These are phyloP conservation scores for Musa itinerans DNA, from an alignment of 176 grass and related monocot genomes.

Conservation along the genomic window DNA sequence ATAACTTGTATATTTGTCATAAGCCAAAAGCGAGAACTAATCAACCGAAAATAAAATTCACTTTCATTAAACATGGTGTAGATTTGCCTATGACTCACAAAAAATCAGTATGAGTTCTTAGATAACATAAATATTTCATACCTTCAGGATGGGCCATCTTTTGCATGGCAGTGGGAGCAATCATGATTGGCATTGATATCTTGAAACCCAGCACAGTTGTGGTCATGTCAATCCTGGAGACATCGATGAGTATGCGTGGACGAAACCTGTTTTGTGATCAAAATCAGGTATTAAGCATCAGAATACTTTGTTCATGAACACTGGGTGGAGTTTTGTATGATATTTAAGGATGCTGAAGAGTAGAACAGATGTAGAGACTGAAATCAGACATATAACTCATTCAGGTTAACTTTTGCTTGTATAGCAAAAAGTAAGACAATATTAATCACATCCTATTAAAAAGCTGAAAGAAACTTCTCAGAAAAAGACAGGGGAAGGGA, in stretches of 20 bases:
- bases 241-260: slow-evolving; percentile 90
- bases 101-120: too few relatives aligned
- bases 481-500: neutral
- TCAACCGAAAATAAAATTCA: neutral
- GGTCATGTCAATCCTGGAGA: slow-evolving; percentile 76
- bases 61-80: neutral
- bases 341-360: neutral
- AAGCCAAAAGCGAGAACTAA: neutral
- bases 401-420: neutral
- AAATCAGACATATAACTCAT: neutral
- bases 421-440: neutral
- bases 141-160: slow-evolving; percentile 99
- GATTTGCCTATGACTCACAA: neutral
- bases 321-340: neutral
- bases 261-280: slow-evolving; percentile 50
- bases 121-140: slow-evolving; percentile 11
- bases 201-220: slow-evolving; percentile 90
- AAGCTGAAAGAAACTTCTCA: neutral
- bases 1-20: too few relatives aligned
- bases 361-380: neutral
- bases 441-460: neutral
- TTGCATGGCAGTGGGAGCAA: slow-evolving; percentile 83
- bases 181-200: slow-evolving; percentile 96
- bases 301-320: neutral
- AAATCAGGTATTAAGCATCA: neutral